phyloP scores from a whole-genome alignment of 148 eudicot genomes.

The Camellia japonica region DNA sequence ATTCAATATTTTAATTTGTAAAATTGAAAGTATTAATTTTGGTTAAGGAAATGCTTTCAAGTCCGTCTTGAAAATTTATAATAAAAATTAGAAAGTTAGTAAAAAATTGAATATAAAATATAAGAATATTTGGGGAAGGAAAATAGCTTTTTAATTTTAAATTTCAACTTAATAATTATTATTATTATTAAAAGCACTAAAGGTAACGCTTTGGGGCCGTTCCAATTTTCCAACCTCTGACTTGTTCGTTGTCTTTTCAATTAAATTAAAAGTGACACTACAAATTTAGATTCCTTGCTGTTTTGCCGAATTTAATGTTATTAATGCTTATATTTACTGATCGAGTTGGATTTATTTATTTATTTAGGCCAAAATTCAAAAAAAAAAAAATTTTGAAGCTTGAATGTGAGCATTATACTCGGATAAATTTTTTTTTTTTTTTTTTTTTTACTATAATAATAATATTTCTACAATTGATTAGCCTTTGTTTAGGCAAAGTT shows the following conservation, averaged over 20 bases:
- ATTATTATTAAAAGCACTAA: constrained; percentile 62
- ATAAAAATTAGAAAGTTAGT: constrained; percentile 54
- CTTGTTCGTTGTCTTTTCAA: constrained; percentile 43
- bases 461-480: too few species aligned
- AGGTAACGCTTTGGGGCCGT: constrained; percentile 44
- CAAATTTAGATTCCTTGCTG: constrained; percentile 19
- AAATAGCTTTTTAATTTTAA: constrained; percentile 24
- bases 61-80: constrained; percentile 87
- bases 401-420: too few species aligned
- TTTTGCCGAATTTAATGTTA: constrained; percentile 19
- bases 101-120: constrained; percentile 28
- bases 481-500: too few species aligned
- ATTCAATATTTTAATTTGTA: constrained; percentile 45
- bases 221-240: constrained; percentile 46
- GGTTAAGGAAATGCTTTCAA: constrained; percentile 88
- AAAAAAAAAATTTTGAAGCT: too few species aligned
- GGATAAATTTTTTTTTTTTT: too few species aligned
- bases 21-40: constrained; percentile 73
- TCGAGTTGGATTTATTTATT: too few species aligned
- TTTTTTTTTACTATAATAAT: too few species aligned
- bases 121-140: constrained; percentile 24
- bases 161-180: constrained; percentile 39
- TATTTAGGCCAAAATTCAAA: too few species aligned
- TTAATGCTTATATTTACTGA: not conserved
- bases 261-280: constrained; percentile 34